These are phyloP conservation scores for Ascoidea asiatica DNA, from an alignment of 805 yeast species.

Conservation along the genomic window DNA sequence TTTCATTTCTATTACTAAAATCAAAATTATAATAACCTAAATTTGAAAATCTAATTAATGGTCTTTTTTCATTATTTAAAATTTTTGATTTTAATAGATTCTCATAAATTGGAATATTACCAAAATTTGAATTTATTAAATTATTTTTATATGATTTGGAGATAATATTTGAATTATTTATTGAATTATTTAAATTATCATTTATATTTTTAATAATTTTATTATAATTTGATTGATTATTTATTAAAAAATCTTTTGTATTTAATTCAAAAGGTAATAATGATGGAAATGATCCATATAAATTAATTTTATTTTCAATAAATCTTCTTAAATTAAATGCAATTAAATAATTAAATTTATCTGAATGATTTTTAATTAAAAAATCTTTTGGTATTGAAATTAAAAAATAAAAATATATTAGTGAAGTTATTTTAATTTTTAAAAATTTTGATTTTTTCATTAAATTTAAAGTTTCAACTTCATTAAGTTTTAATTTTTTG, in stretches of 20 bases:
- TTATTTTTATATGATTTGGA: too few species aligned
- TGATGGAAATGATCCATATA: background rate
- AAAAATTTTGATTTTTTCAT: too few species aligned
- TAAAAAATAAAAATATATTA: too few species aligned
- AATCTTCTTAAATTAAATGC: background rate
- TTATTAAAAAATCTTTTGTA: background rate
- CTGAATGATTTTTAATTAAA: background rate
- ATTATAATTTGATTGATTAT: background rate
- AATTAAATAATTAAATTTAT: too few species aligned
- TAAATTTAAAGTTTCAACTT: background rate
- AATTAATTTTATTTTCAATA: too few species aligned
- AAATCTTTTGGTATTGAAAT: background rate
- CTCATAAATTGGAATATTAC: background rate
- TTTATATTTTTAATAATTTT: too few species aligned
- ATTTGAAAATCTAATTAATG: background rate
- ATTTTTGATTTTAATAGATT: too few species aligned
- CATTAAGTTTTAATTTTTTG: background rate
- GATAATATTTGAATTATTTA: background rate
- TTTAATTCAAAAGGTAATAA: too few species aligned
- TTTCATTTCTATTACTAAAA: too few species aligned
- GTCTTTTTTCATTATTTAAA: background rate
- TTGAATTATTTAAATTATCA: too few species aligned
- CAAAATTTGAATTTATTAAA: background rate
- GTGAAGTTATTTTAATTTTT: background rate
- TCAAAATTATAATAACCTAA: background rate